phyloP scores from a whole-genome alignment of 2,329 filamentous ascomycete species.

The Aspergillus luchuensis region DNA sequence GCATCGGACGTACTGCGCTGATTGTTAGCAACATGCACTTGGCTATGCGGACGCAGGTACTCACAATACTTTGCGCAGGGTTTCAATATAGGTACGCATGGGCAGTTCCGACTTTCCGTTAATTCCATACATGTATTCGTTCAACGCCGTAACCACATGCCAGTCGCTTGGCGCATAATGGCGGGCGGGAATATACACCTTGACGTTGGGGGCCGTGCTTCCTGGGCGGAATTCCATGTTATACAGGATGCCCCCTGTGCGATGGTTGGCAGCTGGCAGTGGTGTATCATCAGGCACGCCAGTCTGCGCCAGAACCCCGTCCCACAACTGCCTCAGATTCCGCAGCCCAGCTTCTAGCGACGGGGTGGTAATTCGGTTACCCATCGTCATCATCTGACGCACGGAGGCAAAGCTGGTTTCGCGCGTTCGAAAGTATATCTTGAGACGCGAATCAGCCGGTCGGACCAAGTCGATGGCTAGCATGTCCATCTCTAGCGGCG shows the following conservation, averaged over 20 bases:
- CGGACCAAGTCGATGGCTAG: conserved; percentile 12
- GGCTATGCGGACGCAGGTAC: not conserved
- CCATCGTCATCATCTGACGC: conserved; percentile 6
- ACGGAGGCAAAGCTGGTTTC: conserved; percentile 7
- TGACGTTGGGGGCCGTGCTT: not conserved
- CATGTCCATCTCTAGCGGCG: conserved; percentile 7
- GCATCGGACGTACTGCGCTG: not conserved
- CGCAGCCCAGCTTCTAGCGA: not conserved
- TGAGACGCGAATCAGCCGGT: conserved; percentile 9
- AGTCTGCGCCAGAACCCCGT: not conserved
- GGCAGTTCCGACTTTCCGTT: not conserved
- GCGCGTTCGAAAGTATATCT: conserved; percentile 12
- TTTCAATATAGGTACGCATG: not conserved
- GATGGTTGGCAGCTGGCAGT: not conserved
- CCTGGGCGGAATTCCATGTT: conserved; percentile 4
- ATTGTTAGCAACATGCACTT: not conserved
- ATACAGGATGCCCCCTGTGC: conserved; percentile 5
- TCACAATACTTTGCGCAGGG: not conserved
- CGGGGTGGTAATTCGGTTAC: not conserved
- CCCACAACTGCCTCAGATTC: not conserved
- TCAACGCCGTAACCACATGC: not conserved
- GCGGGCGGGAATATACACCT: conserved; percentile 7
- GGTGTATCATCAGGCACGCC: not conserved
- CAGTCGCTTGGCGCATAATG: conserved; percentile 5
- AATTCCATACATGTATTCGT: not conserved